A percentile compares a stretch with the other conserved stretches of the same genome.
Conservation (phyloP, 2,329 filamentous ascomycete species). For the Alternaria alternata region DNA sequence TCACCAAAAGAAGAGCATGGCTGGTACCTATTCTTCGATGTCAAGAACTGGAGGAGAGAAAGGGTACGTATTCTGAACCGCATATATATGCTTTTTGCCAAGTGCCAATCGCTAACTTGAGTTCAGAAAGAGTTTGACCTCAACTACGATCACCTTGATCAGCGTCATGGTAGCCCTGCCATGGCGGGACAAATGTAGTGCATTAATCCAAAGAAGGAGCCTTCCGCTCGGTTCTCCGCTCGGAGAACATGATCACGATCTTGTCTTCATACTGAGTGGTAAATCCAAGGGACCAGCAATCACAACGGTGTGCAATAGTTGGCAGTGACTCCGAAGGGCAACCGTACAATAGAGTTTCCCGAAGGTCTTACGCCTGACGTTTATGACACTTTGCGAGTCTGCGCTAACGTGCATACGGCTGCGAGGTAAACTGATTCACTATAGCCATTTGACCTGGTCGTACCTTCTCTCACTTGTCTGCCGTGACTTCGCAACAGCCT, state of each 20-base stretch:
- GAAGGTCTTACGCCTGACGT: neutral
- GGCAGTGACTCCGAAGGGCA: neutral
- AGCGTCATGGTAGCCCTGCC: conserved; percentile 50
- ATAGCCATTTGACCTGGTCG: neutral
- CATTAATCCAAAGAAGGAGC: neutral
- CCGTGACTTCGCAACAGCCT: neutral
- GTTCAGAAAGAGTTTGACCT: conserved; percentile 60
- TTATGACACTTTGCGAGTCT: neutral
- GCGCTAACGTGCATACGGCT: neutral
- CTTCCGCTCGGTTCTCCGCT: neutral
- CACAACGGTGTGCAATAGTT: neutral
- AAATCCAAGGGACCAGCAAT: neutral
- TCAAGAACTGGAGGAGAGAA: conserved; percentile 61
- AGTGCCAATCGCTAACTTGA: conserved; percentile 23
- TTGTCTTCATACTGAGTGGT: neutral
- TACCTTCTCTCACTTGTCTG: conserved; percentile 3
- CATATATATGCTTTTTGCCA: neutral
- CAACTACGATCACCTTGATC: conserved; percentile 61
- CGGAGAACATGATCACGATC: neutral
- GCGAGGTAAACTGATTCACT: neutral
- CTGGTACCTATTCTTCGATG: conserved; percentile 64
- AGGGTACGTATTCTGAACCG: conserved; percentile 46
- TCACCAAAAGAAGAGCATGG: conserved; percentile 59
- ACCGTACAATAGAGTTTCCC: neutral
- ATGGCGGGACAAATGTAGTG: conserved; percentile 40